A percentile compares a stretch with the other conserved stretches of the same genome.
Evolutionary conservation across 2,329 filamentous ascomycete genomes (phyloP).

Genomic region (Diaporthe vexans): DNA sequence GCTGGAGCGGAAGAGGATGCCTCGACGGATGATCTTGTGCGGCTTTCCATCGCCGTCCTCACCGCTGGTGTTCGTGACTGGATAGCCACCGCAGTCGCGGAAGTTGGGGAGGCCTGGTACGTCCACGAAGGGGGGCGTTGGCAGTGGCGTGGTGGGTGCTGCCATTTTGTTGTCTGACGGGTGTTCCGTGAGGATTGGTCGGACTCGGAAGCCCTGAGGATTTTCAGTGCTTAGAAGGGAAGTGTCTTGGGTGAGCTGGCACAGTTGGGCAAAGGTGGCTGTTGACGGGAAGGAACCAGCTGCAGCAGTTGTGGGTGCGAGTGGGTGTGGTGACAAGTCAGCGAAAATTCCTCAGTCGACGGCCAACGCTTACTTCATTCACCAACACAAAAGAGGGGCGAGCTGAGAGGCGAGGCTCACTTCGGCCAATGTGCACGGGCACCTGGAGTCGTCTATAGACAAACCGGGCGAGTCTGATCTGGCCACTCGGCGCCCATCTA

Average conservation of each 20-base stretch:
- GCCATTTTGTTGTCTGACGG: background rate
- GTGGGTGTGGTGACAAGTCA: background rate
- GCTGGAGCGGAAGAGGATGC: constrained; percentile 76
- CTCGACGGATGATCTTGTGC: constrained; percentile 60
- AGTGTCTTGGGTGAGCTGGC: background rate
- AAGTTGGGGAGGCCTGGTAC: constrained; percentile 76
- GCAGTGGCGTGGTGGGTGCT: constrained; percentile 43
- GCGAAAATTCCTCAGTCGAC: background rate
- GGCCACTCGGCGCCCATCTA: no score
- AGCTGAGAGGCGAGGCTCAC: background rate
- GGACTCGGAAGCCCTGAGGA: no score
- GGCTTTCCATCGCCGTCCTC: background rate
- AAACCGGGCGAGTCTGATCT: background rate
- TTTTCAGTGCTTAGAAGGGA: background rate
- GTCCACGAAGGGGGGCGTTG: constrained; percentile 62
- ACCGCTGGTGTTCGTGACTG: constrained; percentile 50
- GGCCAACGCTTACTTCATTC: background rate
- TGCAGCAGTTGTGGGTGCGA: background rate
- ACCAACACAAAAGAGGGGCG: background rate
- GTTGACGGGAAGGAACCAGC: background rate
- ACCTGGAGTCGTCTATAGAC: background rate
- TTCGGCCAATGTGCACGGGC: background rate
- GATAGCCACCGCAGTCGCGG: constrained; percentile 75
- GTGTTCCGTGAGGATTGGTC: background rate
- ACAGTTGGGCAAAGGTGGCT: constrained; percentile 15